Percentiles rank a stretch among this genome's conserved stretches.
phyloP scores from a whole-genome alignment of 1,139 yeast species.

The Debaryomycetaceae sp. region DNA sequence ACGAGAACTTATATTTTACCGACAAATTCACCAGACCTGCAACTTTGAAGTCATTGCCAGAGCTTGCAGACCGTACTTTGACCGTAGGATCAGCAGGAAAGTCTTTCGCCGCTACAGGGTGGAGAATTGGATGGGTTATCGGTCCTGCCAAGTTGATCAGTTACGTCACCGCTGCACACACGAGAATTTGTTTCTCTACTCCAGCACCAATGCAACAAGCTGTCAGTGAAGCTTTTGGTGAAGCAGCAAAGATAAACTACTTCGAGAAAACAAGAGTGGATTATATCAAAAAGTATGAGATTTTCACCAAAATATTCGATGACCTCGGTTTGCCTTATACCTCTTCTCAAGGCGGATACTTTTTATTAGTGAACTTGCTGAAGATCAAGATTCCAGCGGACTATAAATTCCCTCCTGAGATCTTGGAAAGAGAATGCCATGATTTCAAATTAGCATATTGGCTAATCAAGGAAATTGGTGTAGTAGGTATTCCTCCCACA shows the following conservation, averaged over 20 bases:
- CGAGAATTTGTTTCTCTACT: conserved; percentile 83
- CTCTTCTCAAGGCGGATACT: conserved; percentile 88
- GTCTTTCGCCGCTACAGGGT: conserved; percentile 96
- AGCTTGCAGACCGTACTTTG: conserved; percentile 71
- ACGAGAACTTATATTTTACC: conserved; percentile 79
- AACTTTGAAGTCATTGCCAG: conserved; percentile 61
- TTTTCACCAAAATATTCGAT: conserved; percentile 74
- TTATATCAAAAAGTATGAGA: conserved; percentile 66
- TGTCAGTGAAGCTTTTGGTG: conserved; percentile 67
- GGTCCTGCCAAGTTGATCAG: conserved; percentile 81
- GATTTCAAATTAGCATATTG: conserved; percentile 90
- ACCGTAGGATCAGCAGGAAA: conserved; percentile 98
- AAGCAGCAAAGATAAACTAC: conserved; percentile 61
- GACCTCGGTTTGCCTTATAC: conserved; percentile 88
- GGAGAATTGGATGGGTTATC: conserved; percentile 96
- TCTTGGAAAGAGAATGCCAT: conserved; percentile 59
- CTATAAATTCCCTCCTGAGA: conserved; percentile 68
- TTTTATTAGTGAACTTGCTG: conserved; percentile 80
- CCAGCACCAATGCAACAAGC: conserved; percentile 97
- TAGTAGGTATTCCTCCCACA: conserved; percentile 94
- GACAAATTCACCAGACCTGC: conserved; percentile 79
- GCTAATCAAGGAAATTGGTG: conserved; percentile 89
- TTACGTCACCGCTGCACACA: conserved; percentile 85
- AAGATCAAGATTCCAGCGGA: conserved; percentile 75
- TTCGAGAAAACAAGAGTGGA: conserved; percentile 64